phyloP scores from a whole-genome alignment of 2,329 filamentous ascomycete genomes.

The Fonsecaea monophora region DNA sequence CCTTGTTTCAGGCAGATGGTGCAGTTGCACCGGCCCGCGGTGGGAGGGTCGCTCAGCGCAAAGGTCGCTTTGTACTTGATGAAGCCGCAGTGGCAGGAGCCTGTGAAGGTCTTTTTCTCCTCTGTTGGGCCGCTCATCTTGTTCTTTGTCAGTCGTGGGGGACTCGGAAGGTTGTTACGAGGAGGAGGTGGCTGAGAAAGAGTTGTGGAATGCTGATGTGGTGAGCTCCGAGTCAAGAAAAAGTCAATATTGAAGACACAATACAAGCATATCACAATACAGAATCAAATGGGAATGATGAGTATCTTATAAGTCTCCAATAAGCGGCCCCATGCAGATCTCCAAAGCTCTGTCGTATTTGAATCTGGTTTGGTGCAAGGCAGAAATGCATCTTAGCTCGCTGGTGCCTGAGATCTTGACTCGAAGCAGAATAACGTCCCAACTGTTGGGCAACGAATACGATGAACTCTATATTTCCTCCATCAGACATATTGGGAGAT shows the following conservation, averaged over 20 bases:
- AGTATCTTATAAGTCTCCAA: background rate
- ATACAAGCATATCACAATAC: background rate
- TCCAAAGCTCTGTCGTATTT: background rate
- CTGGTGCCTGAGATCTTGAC: constrained; percentile 1
- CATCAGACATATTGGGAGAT: no score
- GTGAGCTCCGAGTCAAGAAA: background rate
- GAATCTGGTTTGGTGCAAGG: background rate
- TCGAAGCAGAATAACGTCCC: background rate
- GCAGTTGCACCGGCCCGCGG: constrained; percentile 37
- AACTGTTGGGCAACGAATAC: background rate
- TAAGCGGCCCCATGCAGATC: background rate
- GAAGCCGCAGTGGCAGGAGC: constrained; percentile 63
- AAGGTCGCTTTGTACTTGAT: constrained; percentile 58
- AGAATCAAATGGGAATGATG: background rate
- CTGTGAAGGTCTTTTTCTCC: constrained; percentile 48
- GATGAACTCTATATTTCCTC: background rate
- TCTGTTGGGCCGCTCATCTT: background rate
- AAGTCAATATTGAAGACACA: background rate
- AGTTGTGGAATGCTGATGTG: background rate
- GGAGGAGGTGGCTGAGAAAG: background rate
- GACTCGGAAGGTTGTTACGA: background rate
- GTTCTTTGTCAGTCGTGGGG: background rate
- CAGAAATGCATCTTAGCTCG: background rate
- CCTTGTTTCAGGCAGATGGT: constrained; percentile 38
- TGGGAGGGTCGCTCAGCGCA: constrained; percentile 21